Evolutionary conservation across 164 flowering plant genomes (phyloP), one percentile per base, ranked within the genome.

Genomic region (Tetrastigma voinierianum): DNA sequence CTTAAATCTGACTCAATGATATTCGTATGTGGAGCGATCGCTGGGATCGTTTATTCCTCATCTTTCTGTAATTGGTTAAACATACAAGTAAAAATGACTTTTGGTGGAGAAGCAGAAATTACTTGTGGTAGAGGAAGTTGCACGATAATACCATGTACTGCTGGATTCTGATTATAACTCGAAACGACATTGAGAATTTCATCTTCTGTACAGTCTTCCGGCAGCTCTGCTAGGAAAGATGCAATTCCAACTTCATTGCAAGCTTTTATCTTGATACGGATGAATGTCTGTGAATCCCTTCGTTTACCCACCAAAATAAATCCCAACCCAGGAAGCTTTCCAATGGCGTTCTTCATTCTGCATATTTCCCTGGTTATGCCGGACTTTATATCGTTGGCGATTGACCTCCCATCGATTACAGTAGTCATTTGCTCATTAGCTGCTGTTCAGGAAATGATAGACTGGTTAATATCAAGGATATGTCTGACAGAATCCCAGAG

Each of bases 71-170:
- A n/a, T n/a, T n/a, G n/a, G n/a, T n/a, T n/a, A n/a, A n/a, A n/a
- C n/a, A n/a, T n/a, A n/a, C n/a, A n/a, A n/a, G n/a, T n/a, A n/a
- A n/a, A n/a, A n/a, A n/a, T n/a, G n/a, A n/a, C n/a, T n/a, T n/a
- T n/a, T n/a, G n/a, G n/a, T n/a, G n/a, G n/a, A n/a, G n/a, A n/a
- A n/a, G n/a, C 21, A 67, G 72, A 72, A 81, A 74, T 82, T 84
- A 93, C 98, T 68, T 81, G 81, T 49, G 98, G 98, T 52, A 93
- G 86, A 65, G 98, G 98, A 81, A 93, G 93, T 79, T 93, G 98
- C 81, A 93, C 91, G 57, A 93, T 86, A 73, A 93, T 75, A 72
- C 98, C 98, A 76, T 93, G 91, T 75, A 93, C 62, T 18, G 90
- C 80, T 40, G 87, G 86, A 72, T 93, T 73, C 46, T 80, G 78